A percentile compares a stretch with the other conserved stretches of the same genome.
Conservation (phyloP, 257 asterid species). For the Primulina tabacum region DNA sequence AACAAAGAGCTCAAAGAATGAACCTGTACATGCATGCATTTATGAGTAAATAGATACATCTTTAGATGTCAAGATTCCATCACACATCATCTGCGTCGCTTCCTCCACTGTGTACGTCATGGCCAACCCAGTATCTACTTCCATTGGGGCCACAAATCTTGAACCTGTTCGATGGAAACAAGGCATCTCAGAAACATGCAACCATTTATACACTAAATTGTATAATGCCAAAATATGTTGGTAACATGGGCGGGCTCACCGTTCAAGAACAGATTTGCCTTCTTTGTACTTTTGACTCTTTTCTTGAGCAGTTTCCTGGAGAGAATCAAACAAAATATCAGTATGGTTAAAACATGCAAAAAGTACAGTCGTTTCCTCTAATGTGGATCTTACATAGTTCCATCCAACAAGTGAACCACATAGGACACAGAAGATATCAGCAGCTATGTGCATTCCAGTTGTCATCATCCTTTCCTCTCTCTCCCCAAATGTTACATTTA, state of each 20-base stretch:
- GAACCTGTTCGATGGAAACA: conserved; percentile 40
- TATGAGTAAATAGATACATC: conserved; percentile 20
- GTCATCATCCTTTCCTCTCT: conserved; percentile 70
- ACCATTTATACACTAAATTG: not conserved
- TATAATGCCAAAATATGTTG: conserved; percentile 7
- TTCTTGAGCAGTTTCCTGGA: conserved; percentile 80
- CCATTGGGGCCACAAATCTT: conserved; percentile 81
- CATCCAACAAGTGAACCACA: conserved; percentile 80
- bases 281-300: conserved; percentile 91
- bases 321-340: not conserved
- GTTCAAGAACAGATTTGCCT: conserved; percentile 91
- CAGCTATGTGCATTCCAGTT: conserved; percentile 71
- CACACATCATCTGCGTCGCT: conserved; percentile 60
- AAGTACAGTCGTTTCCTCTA: not conserved
- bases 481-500: conserved; percentile 58
- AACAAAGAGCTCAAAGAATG: conserved; percentile 31
- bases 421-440: conserved; percentile 59
- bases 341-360: not conserved
- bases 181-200: conserved; percentile 18
- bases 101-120: conserved; percentile 54
- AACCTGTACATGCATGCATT: conserved; percentile 30
- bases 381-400: conserved; percentile 59
- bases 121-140: conserved; percentile 55
- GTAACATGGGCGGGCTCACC: conserved; percentile 50
- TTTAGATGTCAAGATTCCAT: conserved; percentile 21